These are phyloP conservation scores for Chlorella sorokiniana DNA, from an alignment of 139 green algal genomes.

Conservation along the genomic window DNA sequence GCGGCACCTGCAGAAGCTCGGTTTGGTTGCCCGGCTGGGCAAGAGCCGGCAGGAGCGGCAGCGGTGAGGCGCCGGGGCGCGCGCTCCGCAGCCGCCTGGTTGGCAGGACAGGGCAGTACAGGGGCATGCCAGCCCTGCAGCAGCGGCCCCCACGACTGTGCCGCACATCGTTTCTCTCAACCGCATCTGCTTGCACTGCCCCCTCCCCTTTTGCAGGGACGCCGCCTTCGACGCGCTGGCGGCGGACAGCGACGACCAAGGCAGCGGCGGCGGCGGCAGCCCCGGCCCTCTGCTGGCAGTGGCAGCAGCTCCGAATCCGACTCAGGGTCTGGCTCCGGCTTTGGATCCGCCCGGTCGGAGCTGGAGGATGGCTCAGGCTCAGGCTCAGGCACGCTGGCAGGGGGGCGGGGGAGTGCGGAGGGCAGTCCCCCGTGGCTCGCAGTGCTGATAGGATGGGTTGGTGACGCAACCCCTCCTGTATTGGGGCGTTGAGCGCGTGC, in stretches of 20 bases:
- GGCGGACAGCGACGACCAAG: neutral
- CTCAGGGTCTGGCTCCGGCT: neutral
- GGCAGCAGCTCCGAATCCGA: neutral
- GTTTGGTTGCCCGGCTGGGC: neutral
- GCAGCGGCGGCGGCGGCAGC: neutral
- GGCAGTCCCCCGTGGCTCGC: too few species aligned
- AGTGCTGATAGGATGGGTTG: too few species aligned
- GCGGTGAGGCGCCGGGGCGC: too few species aligned
- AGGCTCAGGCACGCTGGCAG: neutral
- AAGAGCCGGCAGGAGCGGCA: neutral
- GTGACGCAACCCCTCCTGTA: too few species aligned
- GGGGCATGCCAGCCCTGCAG: too few species aligned
- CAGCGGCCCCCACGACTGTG: too few species aligned
- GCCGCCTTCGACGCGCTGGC: constrained; percentile 4
- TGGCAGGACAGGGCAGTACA: too few species aligned
- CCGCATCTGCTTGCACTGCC: neutral
- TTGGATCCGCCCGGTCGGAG: neutral
- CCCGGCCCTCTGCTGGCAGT: neutral
- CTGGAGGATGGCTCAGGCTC: neutral
- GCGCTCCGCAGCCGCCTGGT: too few species aligned
- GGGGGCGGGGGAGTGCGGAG: too few species aligned
- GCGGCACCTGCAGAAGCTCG: constrained; percentile 16
- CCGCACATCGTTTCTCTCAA: neutral
- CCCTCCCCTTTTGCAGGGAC: neutral
- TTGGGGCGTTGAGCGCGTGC: too few species aligned